A percentile compares a stretch with the other conserved stretches of the same genome.
These are phyloP conservation scores for Eucalyptus grandis DNA, from an alignment of 345 rosid genomes.

Conservation along the genomic window DNA sequence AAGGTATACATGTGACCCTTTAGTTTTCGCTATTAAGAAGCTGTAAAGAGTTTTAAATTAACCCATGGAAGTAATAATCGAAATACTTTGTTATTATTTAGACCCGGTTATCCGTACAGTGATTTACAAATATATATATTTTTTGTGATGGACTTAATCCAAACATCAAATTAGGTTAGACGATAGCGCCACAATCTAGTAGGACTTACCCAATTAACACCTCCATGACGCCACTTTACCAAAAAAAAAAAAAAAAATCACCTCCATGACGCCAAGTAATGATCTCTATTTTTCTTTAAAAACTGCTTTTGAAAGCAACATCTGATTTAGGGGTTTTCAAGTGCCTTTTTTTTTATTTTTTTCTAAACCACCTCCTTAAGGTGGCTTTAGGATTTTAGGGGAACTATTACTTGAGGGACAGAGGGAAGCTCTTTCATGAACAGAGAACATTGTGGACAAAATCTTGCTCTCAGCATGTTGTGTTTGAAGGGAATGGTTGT, in stretches of 20 bases:
- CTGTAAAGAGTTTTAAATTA: background rate
- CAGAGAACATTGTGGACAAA: no score
- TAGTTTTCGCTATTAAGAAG: background rate
- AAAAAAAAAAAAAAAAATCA: background rate
- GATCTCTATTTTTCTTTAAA: background rate
- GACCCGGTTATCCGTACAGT: accelerated
- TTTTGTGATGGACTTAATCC: background rate
- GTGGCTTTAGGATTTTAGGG: no score
- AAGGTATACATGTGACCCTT: background rate
- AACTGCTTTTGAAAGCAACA: background rate
- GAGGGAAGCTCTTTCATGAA: no score
- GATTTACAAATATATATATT: background rate
- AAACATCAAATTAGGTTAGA: background rate
- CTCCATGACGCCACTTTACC: background rate
- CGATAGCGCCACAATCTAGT: background rate
- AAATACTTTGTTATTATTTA: background rate
- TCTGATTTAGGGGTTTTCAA: background rate
- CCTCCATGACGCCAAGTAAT: background rate
- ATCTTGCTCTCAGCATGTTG: no score
- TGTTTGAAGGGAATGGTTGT: background rate
- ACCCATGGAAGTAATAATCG: background rate
- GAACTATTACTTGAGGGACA: no score
- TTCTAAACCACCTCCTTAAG: no score
- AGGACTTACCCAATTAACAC: background rate
- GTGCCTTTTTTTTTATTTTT: background rate